These are phyloP conservation scores for Loxodes magnus DNA, from an alignment of 73 alveolate species.

Conservation along the genomic window DNA sequence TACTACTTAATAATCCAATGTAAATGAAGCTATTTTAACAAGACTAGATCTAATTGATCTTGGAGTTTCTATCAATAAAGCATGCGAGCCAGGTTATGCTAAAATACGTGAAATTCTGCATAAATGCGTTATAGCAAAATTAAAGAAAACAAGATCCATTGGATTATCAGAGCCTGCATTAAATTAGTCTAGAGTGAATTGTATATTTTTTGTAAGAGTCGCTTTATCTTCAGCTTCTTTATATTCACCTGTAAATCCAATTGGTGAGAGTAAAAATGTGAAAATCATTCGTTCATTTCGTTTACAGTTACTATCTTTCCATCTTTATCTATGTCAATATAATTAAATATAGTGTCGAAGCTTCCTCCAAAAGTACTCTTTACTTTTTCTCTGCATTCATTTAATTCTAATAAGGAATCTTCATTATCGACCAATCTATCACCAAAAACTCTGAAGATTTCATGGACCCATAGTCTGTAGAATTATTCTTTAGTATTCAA, in stretches of 20 bases:
- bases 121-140: conserved; percentile 98
- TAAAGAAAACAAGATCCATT: conserved; percentile 93
- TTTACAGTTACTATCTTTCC: conserved; percentile 85
- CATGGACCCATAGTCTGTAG: conserved; percentile 96
- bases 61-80: conserved; percentile 99
- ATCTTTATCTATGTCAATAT: conserved; percentile 69
- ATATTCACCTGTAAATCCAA: conserved; percentile 74
- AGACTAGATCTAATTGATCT: conserved; percentile 98
- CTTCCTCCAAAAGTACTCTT: conserved; percentile 85
- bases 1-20: conserved; percentile 85
- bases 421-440: conserved; percentile 97
- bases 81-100: conserved; percentile 98
- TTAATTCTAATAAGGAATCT: conserved; percentile 93
- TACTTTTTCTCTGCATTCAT: conserved; percentile 79
- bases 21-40: conserved; percentile 90
- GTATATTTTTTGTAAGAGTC: conserved; percentile 72
- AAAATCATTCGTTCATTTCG: conserved; percentile 86
- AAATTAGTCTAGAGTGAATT: conserved; percentile 54
- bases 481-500: conserved; percentile 68
- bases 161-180: conserved; percentile 62
- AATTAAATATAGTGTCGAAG: conserved; percentile 77
- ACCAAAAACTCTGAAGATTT: conserved; percentile 95
- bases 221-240: conserved; percentile 71
- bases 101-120: conserved; percentile 89
- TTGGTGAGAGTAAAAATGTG: conserved; percentile 78